phyloP scores from a whole-genome alignment of 2,329 filamentous ascomycete species.

The Paraphaeosphaeria minitans region DNA sequence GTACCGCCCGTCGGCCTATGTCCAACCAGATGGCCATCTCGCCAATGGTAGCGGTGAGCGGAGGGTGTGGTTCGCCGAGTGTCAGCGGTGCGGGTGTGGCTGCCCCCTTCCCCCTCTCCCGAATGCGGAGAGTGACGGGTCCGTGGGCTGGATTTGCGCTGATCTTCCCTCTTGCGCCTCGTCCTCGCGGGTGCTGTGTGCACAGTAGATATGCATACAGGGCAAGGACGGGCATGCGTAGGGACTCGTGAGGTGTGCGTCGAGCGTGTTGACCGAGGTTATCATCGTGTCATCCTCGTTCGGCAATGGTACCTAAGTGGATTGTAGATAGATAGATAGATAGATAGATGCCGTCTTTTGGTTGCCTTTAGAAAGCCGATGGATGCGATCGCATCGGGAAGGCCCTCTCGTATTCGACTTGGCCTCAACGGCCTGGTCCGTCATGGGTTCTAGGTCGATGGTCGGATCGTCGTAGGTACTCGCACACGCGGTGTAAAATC shows the following conservation, averaged over 20 bases:
- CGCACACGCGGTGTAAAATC: not conserved
- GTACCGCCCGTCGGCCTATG: conserved; percentile 3
- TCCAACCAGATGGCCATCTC: not conserved
- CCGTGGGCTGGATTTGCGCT: not conserved
- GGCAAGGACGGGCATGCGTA: not conserved
- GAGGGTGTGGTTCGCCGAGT: not conserved
- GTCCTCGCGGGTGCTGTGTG: too few relatives aligned
- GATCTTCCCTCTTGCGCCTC: not conserved
- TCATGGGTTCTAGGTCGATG: not conserved
- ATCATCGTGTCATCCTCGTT: not conserved
- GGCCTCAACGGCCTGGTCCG: not conserved
- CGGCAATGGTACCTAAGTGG: not conserved
- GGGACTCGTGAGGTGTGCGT: not conserved
- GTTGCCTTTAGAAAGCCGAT: not conserved
- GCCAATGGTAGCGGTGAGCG: not conserved
- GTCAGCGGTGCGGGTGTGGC: conserved; percentile 13
- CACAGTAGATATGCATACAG: not conserved
- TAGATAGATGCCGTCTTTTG: too few relatives aligned
- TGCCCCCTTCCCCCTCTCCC: too few relatives aligned
- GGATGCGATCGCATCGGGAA: not conserved
- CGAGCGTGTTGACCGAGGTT: not conserved
- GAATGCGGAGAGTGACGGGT: conserved; percentile 10
- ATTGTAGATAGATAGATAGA: not conserved
- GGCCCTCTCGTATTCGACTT: not conserved
- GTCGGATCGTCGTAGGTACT: not conserved